Percentiles rank a stretch among this genome's conserved stretches.
Evolutionary conservation across 2,329 filamentous ascomycete genomes (phyloP).

Genomic region (Fusarium sp.): DNA sequence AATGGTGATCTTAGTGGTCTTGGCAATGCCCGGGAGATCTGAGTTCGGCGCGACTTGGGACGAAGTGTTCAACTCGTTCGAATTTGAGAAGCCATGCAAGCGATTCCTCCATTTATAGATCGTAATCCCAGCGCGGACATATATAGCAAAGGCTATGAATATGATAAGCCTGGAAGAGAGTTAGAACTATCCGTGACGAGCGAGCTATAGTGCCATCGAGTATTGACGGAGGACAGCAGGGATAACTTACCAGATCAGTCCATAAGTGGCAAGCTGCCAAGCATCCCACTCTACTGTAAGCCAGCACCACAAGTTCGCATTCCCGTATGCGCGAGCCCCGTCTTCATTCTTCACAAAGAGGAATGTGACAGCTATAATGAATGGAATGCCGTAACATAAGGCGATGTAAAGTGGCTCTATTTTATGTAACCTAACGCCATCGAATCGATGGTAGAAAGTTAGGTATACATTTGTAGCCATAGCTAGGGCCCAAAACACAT

Average conservation of each 20-base stretch:
- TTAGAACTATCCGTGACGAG: neutral
- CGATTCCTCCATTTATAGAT: conserved; percentile 22
- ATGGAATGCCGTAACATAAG: conserved; percentile 15
- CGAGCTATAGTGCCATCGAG: neutral
- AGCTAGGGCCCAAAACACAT: conserved; percentile 24
- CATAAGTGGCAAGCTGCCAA: conserved; percentile 25
- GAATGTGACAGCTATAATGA: conserved; percentile 5
- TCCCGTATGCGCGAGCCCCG: conserved; percentile 2
- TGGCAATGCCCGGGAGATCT: conserved; percentile 4
- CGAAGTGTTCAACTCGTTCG: conserved; percentile 4
- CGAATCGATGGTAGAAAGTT: conserved; percentile 19
- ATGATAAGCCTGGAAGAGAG: conserved; percentile 11
- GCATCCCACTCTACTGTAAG: conserved; percentile 24
- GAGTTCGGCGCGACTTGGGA: conserved; percentile 4
- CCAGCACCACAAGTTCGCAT: conserved; percentile 26
- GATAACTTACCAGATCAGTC: conserved; percentile 18
- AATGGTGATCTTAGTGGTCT: conserved; percentile 15
- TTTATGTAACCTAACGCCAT: neutral
- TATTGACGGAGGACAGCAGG: neutral
- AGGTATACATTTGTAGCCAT: conserved; percentile 21
- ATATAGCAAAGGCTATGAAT: neutral
- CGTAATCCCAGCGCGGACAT: conserved; percentile 3
- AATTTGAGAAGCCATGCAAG: conserved; percentile 6
- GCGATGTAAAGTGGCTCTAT: conserved; percentile 13
- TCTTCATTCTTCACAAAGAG: conserved; percentile 8